phyloP scores from a whole-genome alignment of 495 filamentous ascomycete species.

The Evernia prunastri region DNA sequence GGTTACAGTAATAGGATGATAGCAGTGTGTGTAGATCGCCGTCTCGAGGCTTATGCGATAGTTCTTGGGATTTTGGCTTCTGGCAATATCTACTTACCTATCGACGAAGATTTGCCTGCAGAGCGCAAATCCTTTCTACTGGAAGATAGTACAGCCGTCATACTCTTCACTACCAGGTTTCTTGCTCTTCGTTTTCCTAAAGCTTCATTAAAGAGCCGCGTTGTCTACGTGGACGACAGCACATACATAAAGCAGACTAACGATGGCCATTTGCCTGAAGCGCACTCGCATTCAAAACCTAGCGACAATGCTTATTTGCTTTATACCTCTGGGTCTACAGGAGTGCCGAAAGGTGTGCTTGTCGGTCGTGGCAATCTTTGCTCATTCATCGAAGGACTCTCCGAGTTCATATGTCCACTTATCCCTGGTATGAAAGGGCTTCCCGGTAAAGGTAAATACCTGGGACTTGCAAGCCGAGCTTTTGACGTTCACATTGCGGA shows the following conservation, averaged over 20 bases:
- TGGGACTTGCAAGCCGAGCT: slow-evolving; percentile 34
- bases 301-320: slow-evolving; percentile 34
- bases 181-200: slow-evolving; percentile 26
- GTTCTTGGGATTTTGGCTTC: slow-evolving; percentile 42
- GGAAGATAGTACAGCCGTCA: slow-evolving; percentile 33
- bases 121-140: slow-evolving; percentile 42
- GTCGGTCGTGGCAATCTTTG: slow-evolving; percentile 40
- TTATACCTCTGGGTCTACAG: slow-evolving; percentile 45
- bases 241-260: slow-evolving; percentile 23
- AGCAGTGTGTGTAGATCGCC: slow-evolving; percentile 41
- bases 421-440: slow-evolving; percentile 28
- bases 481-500: slow-evolving; percentile 37
- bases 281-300: slow-evolving; percentile 14
- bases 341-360: slow-evolving; percentile 41
- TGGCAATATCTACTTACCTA: slow-evolving; percentile 75
- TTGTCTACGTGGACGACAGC: slow-evolving; percentile 33
- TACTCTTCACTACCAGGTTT: slow-evolving; percentile 31
- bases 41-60: slow-evolving; percentile 38
- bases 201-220: slow-evolving; percentile 26
- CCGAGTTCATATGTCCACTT: slow-evolving; percentile 27
- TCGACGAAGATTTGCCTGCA: slow-evolving; percentile 40
- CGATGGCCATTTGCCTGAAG: slow-evolving; percentile 25
- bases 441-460: slow-evolving; percentile 33
- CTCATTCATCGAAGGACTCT: slow-evolving; percentile 40
- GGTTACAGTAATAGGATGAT: slow-evolving; percentile 35